Base-by-base conservation (phyloP, 805 yeast species). In the Candida chilensis region DNA sequence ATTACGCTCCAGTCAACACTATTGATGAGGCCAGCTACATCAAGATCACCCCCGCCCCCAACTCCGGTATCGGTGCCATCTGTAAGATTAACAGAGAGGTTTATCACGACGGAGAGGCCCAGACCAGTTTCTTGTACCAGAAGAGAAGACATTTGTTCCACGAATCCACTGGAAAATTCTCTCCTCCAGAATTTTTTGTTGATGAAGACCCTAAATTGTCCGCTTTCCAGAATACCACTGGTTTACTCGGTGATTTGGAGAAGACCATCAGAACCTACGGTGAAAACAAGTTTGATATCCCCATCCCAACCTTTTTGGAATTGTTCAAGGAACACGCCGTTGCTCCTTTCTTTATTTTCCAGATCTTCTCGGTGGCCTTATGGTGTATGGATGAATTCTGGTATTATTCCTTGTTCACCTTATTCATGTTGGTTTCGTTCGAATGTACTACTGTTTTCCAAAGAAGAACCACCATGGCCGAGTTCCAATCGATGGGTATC, bases 301-400 rank as follows among this genome's bases (percentile, higher is more conserved):
- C 98, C 18, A 71, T 92, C 32, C 98, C 98, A 30, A 74, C 95
- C 1, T 90, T 92, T 45, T 39, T 71, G 33, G 97, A 90, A 54
- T 66, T 92, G 45, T 92, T 92, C 65, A 80, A 85, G 49, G 97
- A 92, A 57, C 98, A 92, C 52, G 97, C 97, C 8, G 88, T 92
- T 24, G 97, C 98, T 10, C 98, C 98, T 9, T 85, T 92, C 54
- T 92, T 92, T 45, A 95, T 92, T 16, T 92, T 92, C 65, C 98
- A 92, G 63, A 68, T 92, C 34, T 92, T 92, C 54, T 88, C 96
- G 50, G 94, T 90, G 35, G 94, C 90, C 4, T 65, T 92, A 38
- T 92, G 97, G 96, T 71, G 85, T 48, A 73, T 92, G 74, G 97
- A 92, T 58, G 96, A 90, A 43, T 80, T 83, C 63, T 92, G 97